Evolutionary conservation across 2,329 filamentous ascomycete species (phyloP), one percentile per base, ranked within the genome.

Genomic region (Verticillium alfalfae): DNA sequence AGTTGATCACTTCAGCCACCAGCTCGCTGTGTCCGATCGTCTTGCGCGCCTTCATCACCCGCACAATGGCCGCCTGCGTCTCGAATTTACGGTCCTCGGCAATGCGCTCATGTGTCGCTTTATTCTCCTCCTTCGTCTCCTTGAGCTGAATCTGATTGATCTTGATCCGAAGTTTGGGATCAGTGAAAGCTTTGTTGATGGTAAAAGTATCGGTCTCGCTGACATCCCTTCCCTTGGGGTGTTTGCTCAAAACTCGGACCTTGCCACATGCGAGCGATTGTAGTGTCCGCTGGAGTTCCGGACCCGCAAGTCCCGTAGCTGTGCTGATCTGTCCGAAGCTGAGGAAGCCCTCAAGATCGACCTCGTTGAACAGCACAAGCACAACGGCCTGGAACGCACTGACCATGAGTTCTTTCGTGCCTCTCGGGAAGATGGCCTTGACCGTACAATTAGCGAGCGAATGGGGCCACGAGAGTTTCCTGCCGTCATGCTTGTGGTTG

Each of bases 141-240:
- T 95, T 96, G 58, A 97, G 84, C 76, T 99, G 95, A 68, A 99
- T 95, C 76, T 97, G 94, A 78, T 98, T 99, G 80, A 99, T 97
- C 80, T 99, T 99, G 78, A 99, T 88, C 61, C 93, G 88, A 75
- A 91, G 90, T 75, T 95, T 96, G 22, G 88, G 84, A 71, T 97
- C 90, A 2, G 79, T 79, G 75, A 99, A 99, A 16, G 73, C 73
- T 55, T 83, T 76, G 77, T 97, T 97, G 70, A 96, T 88, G 0
- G 86, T 86, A 70, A 99, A 99, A 0, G 88, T 91, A 76, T 99
- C 96, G 0, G 85, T 91, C 1, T 80, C 71, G 62, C 84, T 84
- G 67, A 99, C 87, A 0, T 99, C 93, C 60, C 88, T 87, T 59
- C 91, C 89, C 74, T 91, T 93, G 39, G 95, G 95, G 64, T 89